Conservation (phyloP, 202 grass and related monocot genomes). For the Schoenoplectus tabernaemontani region DNA sequence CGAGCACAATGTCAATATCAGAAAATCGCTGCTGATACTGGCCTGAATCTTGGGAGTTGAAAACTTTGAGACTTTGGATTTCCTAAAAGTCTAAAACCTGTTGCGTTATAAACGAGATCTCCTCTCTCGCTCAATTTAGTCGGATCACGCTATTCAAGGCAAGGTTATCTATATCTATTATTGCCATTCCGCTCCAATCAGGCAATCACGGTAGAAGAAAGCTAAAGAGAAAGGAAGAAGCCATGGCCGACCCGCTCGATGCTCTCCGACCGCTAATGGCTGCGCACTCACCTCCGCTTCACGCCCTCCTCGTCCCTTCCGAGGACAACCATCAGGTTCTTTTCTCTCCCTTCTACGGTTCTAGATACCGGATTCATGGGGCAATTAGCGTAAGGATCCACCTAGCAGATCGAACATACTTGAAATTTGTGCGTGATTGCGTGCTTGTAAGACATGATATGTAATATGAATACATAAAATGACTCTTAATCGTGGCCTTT, state of each 20-base stretch:
- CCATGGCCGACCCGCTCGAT: conserved; percentile 50
- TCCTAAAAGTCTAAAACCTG: too few species aligned
- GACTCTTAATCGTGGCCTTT: neutral
- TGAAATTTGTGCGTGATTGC: neutral
- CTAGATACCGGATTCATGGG: neutral
- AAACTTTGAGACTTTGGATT: too few species aligned
- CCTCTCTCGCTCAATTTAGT: neutral
- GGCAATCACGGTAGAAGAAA: conserved; percentile 1
- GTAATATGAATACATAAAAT: neutral
- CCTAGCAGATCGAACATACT: neutral
- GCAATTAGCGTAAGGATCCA: neutral
- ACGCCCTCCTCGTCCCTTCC: conserved; percentile 77
- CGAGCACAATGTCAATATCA: too few species aligned
- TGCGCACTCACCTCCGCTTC: conserved; percentile 61
- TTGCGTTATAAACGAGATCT: neutral
- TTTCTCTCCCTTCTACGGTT: neutral
- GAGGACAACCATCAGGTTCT: conserved; percentile 91
- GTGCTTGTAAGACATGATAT: neutral
- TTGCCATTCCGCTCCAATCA: neutral
- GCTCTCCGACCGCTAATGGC: conserved; percentile 63
- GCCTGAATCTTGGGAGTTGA: neutral
- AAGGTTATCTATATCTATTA: neutral
- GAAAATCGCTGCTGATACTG: neutral
- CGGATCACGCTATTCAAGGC: conserved; percentile 19
- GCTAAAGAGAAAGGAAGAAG: conserved; percentile 10